Percentiles rank a stretch among this genome's conserved stretches.
These are phyloP conservation scores for Neofusicoccum ribis DNA, from an alignment of 2,329 filamentous ascomycete genomes.

Conservation along the genomic window DNA sequence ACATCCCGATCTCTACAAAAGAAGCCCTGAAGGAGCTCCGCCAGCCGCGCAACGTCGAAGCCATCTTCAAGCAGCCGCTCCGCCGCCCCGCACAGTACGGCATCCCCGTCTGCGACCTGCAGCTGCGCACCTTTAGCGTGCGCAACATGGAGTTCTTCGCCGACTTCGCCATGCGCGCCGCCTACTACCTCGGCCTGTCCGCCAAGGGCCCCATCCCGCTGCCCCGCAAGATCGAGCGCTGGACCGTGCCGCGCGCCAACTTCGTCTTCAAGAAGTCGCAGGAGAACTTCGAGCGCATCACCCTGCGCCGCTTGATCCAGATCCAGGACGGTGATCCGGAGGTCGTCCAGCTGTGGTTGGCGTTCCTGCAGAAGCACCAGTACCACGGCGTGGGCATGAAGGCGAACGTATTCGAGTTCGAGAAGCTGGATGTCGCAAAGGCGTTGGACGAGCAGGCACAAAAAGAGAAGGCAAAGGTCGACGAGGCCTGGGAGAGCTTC, in stretches of 20 bases:
- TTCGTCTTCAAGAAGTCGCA: conserved; percentile 98
- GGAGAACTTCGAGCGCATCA: conserved; percentile 96
- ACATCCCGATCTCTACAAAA: background rate
- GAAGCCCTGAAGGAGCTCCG: conserved; percentile 28
- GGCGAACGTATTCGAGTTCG: conserved; percentile 92
- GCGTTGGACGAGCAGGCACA: conserved; percentile 38
- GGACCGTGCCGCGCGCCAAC: conserved; percentile 85
- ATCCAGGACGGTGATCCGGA: conserved; percentile 90
- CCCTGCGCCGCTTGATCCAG: conserved; percentile 80
- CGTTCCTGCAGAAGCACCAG: conserved; percentile 86
- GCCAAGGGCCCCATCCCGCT: conserved; percentile 84
- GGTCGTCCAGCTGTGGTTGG: conserved; percentile 86
- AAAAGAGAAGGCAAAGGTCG: conserved; percentile 27
- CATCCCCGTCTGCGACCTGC: conserved; percentile 84
- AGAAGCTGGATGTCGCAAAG: conserved; percentile 50
- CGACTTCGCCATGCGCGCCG: conserved; percentile 91
- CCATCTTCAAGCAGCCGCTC: conserved; percentile 81
- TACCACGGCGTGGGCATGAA: conserved; percentile 99
- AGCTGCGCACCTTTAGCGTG: conserved; percentile 86
- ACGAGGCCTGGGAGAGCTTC: conserved; percentile 30
- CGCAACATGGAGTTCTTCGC: conserved; percentile 91
- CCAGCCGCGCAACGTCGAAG: conserved; percentile 74
- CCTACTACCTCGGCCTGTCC: conserved; percentile 88
- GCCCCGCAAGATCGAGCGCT: conserved; percentile 83
- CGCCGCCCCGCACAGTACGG: conserved; percentile 73